These are phyloP conservation scores for Solioccasus polychromus DNA, from an alignment of 768 basidiomycete genomes.

Conservation along the genomic window DNA sequence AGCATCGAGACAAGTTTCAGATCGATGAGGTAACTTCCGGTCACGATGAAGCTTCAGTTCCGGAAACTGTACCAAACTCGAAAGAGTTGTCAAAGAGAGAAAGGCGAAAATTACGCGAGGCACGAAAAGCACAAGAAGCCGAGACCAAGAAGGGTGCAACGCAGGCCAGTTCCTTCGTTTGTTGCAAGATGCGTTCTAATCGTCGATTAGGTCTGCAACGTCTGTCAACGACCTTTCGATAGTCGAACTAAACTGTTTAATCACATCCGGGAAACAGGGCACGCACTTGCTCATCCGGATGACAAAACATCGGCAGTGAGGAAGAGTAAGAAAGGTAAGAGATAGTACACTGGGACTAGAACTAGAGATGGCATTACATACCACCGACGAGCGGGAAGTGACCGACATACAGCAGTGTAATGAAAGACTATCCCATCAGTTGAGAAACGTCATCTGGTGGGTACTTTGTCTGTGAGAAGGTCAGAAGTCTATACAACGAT, in stretches of 20 bases:
- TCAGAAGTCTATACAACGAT: conserved; percentile 63
- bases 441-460: conserved; percentile 91
- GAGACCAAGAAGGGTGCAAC: neutral
- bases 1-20: conserved; percentile 4
- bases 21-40: conserved; percentile 1
- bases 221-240: conserved; percentile 59
- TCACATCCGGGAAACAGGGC: conserved; percentile 69
- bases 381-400: neutral
- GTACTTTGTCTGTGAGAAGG: conserved; percentile 95
- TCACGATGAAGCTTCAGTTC: conserved; percentile 1
- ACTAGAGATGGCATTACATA: conserved; percentile 10
- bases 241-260: conserved; percentile 73
- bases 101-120: conserved; percentile 72
- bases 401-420: conserved; percentile 1
- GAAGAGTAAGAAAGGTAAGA: conserved; percentile 35
- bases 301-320: conserved; percentile 27
- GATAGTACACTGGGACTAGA: conserved; percentile 6
- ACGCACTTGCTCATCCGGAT: conserved; percentile 53
- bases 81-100: conserved; percentile 69
- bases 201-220: conserved; percentile 52
- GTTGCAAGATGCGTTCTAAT: conserved; percentile 9
- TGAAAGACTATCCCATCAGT: conserved; percentile 69
- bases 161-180: conserved; percentile 9
- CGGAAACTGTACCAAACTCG: conserved; percentile 2
- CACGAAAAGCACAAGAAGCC: conserved; percentile 51